Base-by-base conservation (phyloP, 192 early-diverging fungal genomes). In the Phlyctochytrium arcticum region DNA sequence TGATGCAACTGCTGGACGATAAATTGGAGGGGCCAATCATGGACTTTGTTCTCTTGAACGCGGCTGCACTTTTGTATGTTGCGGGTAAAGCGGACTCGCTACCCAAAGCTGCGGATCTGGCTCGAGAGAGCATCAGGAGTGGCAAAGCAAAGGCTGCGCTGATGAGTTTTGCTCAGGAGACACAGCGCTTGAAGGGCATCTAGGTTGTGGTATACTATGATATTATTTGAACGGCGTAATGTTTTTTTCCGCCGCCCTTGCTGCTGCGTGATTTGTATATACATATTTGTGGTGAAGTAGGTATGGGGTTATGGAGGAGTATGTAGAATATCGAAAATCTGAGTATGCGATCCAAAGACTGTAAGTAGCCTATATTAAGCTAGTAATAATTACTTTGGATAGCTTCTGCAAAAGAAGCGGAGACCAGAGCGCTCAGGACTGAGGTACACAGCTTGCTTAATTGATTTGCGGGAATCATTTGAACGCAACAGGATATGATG, bases 11-110 rank as follows among this genome's bases (percentile, higher is more conserved):
- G 31, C 75, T 99, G n/a, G 75, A 70, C 62, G 83, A 85, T 50
- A 64, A 80, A 36, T 72, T 93, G 33, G 75, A 75, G 0, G 79
- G 75, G 0, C 84, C 93, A 5, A 82, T 95, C 47, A 75, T 92
- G 34, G 91, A 96, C 68, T 99, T 91, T 79, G 91, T 99, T 9
- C 78, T 96, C 34, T 65, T 99, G 57, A 99, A 99, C 67, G 79
- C 93, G 1, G 90, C 88, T n/a, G 91, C 93, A 7, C 60, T 96
- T 49, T 74, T 97, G 65, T 87, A 84, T 26, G 85, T 96, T 31
- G 75, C 88, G 26, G 94, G 92, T 26, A 81, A 81, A 37, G 92
- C 90, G 0, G 48, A 54, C 4, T 75, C 84, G 49, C 87, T 90
- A 63, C 77, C 82, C 44, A 86, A 92, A 3, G 95, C 90, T 9